Evolutionary conservation across 129 eudicot genomes (phyloP), one percentile per base, ranked within the genome.

Genomic region (Deinandra increscens): DNA sequence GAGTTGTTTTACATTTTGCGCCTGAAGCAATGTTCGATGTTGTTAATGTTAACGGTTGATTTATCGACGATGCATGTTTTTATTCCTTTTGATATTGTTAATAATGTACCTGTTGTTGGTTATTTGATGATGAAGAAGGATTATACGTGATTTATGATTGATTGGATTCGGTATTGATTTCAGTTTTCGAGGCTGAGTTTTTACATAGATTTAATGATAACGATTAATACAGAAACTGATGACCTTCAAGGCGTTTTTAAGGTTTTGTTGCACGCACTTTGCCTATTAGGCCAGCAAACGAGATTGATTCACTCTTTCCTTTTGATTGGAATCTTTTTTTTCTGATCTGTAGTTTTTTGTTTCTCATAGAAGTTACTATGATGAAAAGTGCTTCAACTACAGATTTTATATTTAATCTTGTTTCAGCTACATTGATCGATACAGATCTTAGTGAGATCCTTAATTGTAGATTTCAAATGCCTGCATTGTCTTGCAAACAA

Each of bases 81-180:
- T 19, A 31, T 54, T 65, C 15, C 13, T 43, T 61, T 36, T n/a
- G 39, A 56, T 26, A 0, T 18, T 29, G 13, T 19, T 54, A 20
- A 66, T 67, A 10, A 73, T 74, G 66, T 29, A 13, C 26, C 53
- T 54, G 64, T 54, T 18, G 53, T 44, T 71, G 45, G 49, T 19
- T 60, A 43, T 14, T 23, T 26, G 53, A 54, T 7, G 53, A 54
- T 54, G 65, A 38, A 55, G 14, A 54, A 8, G 65, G 43, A 22
- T 69, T 14, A n/a, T 63, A 41, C 4, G 17, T 65, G 46, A 42
- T 53, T 74, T 41, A 4, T 26, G 78, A 53, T 72, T 2, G 49
- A 9, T 45, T 36, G 8, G 50, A 10, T 64, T 53, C 9, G 68
- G 71, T 6, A 49, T 62, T 37, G 18, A 55, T 14, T 39, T 64